Percentiles rank a stretch among this genome's conserved stretches.
phyloP scores from a whole-genome alignment of 345 rosid species.

The Orychophragmus violaceus region DNA sequence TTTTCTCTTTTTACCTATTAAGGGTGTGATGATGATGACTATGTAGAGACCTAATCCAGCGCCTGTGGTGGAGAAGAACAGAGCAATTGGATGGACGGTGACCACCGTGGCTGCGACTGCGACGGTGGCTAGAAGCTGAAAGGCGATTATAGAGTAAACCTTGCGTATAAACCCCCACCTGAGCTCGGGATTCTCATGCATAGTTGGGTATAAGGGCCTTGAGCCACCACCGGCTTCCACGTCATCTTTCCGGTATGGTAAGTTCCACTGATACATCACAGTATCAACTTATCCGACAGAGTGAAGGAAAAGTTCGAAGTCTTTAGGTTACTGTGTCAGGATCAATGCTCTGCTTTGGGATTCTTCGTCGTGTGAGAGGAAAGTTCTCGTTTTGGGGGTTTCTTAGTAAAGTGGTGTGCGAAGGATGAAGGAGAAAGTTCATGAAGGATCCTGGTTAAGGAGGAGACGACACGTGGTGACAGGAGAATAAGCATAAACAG shows the following conservation, averaged over 20 bases:
- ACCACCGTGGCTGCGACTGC: constrained; percentile 70
- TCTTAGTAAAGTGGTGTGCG: not conserved
- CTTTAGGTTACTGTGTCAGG: too few relatives aligned
- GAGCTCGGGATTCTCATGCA: constrained; percentile 69
- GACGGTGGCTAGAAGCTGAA: constrained; percentile 64
- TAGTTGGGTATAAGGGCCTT: constrained; percentile 59
- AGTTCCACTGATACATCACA: constrained; percentile 41
- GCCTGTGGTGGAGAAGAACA: constrained; percentile 48
- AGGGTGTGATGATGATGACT: constrained; percentile 55
- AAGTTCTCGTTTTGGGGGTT: not conserved
- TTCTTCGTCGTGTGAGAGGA: not conserved
- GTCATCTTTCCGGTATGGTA: constrained; percentile 46
- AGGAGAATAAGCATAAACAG: not conserved
- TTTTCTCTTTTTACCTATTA: constrained; percentile 40
- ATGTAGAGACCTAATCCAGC: constrained; percentile 62
- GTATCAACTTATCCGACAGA: too few relatives aligned
- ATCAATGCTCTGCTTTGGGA: not conserved
- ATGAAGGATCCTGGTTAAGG: not conserved
- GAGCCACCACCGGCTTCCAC: constrained; percentile 56
- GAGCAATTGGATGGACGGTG: constrained; percentile 51
- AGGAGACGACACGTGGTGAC: not conserved
- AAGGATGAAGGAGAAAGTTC: not conserved
- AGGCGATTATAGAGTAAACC: constrained; percentile 53
- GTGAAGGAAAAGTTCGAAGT: too few relatives aligned
- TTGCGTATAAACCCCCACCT: constrained; percentile 83